Evolutionary conservation across 2,329 filamentous ascomycete genomes (phyloP), one percentile per base, ranked within the genome.

Genomic region (Pseudopyrenochaeta lycopersici): DNA sequence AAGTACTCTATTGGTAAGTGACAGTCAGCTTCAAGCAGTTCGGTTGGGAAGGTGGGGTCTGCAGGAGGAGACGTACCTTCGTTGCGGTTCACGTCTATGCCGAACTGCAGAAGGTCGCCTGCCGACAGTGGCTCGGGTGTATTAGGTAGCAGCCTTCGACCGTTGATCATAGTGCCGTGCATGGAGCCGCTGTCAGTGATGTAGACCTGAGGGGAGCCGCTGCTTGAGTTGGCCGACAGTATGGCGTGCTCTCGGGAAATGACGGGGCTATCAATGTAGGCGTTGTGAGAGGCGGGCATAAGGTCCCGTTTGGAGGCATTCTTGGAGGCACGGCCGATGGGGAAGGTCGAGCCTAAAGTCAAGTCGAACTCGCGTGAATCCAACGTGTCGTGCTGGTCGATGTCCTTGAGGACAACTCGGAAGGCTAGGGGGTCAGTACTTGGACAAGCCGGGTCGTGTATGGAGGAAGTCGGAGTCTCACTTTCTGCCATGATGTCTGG

Each of bases 191-290:
- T 75, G 64, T 89, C 86, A 53, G 73, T 76, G 54, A 89, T 76
- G 46, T 76, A 80, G 40, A 86, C 71, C 7, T 54, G 55, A 21
- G 69, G 62, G 10, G 43, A 32, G 23, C 64, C 61, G 30, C 46
- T 45, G 47, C 27, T 41, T 10, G 56, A 42, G 44, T 67, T 61
- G 36, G 61, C 61, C 2, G 65, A 71, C 32, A 80, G 60, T 46
- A 83, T 74, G 14, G 89, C 90, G 74, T 92, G 89, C 10, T 84
- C 71, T 39, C 89, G 81, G 20, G 88, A 91, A 80, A 92, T 88
- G 31, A 91, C 88, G 0, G 88, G 85, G 51, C 85, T 89, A 60
- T 90, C 84, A 53, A 91, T 89, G 81, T 82, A 90, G 14, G 81
- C 85, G 71, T 91, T 92, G 60, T 83, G 73, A 4, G 63, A 32